Conservation (phyloP, 2,329 filamentous ascomycete genomes). For the Cytospora piceae region DNA sequence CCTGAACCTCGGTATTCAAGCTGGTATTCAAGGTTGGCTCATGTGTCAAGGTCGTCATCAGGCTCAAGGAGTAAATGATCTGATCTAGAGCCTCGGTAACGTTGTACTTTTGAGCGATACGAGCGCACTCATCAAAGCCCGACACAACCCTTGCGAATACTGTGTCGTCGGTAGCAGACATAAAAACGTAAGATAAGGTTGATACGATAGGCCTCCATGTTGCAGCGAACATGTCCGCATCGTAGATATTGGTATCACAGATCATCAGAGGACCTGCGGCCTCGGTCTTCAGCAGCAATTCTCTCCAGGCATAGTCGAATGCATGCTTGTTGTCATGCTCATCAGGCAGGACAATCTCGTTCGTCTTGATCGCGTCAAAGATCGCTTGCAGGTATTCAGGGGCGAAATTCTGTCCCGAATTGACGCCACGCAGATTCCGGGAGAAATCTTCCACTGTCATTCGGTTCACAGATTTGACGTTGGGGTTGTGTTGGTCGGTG, state of each 20-base stretch:
- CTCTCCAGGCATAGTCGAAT: conserved; percentile 97
- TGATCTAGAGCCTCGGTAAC: conserved; percentile 88
- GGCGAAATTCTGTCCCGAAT: conserved; percentile 82
- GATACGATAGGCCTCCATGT: conserved; percentile 96
- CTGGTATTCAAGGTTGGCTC: conserved; percentile 77
- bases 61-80: conserved; percentile 86
- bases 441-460: conserved; percentile 87
- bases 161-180: conserved; percentile 95
- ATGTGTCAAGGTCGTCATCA: conserved; percentile 85
- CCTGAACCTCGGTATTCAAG: conserved; percentile 94
- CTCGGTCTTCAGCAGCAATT: conserved; percentile 83
- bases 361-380: conserved; percentile 86
- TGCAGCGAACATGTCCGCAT: conserved; percentile 95
- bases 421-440: conserved; percentile 87
- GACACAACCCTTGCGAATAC: conserved; percentile 93
- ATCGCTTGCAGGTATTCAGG: conserved; percentile 83
- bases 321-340: conserved; percentile 97
- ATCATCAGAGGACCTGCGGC: conserved; percentile 73
- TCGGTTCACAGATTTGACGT: conserved; percentile 75
- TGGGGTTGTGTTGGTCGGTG: conserved; percentile 95
- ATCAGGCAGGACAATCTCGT: conserved; percentile 95
- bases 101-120: conserved; percentile 83
- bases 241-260: conserved; percentile 91
- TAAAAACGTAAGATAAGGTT: conserved; percentile 96
- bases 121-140: conserved; percentile 94